Percentiles rank a stretch among this genome's conserved stretches.
These are phyloP conservation scores for Scorias spongiosa DNA, from an alignment of 2,329 filamentous ascomycete species.

Conservation along the genomic window DNA sequence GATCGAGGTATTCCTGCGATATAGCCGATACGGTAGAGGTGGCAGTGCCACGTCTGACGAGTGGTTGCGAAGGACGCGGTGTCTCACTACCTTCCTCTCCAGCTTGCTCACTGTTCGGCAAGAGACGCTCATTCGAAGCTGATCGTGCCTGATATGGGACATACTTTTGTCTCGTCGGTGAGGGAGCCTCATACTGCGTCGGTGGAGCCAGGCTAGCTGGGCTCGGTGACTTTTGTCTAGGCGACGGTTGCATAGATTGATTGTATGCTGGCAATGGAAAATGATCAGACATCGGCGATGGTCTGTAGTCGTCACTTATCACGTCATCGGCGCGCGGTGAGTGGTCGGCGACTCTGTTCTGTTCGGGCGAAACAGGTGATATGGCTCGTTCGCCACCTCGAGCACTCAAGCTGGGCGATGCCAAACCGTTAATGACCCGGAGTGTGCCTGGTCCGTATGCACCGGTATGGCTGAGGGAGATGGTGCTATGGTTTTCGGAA, in stretches of 20 bases:
- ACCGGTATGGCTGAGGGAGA: conserved; percentile 20
- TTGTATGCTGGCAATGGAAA: background rate
- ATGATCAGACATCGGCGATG: background rate
- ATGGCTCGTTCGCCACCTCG: background rate
- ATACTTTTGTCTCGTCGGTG: background rate
- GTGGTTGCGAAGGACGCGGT: too few relatives aligned
- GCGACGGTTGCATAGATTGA: background rate
- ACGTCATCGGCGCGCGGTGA: background rate
- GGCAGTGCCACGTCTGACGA: background rate
- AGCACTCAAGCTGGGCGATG: conserved; percentile 28
- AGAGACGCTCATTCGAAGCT: too few relatives aligned
- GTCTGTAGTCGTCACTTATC: background rate
- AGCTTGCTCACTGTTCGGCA: too few relatives aligned
- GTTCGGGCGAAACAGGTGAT: background rate
- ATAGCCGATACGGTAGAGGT: conserved; percentile 1
- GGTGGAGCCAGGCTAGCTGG: background rate
- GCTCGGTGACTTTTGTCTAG: background rate
- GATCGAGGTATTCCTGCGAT: conserved; percentile 11
- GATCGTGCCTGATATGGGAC: too few relatives aligned
- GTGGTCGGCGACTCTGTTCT: background rate
- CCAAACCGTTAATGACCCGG: conserved; percentile 31
- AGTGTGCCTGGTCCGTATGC: conserved; percentile 28
- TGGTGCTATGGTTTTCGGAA: background rate
- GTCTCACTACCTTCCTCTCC: too few relatives aligned
- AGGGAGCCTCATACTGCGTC: background rate